phyloP scores from a whole-genome alignment of 2,329 filamentous ascomycete species.

The Thielaviopsis euricoi region DNA sequence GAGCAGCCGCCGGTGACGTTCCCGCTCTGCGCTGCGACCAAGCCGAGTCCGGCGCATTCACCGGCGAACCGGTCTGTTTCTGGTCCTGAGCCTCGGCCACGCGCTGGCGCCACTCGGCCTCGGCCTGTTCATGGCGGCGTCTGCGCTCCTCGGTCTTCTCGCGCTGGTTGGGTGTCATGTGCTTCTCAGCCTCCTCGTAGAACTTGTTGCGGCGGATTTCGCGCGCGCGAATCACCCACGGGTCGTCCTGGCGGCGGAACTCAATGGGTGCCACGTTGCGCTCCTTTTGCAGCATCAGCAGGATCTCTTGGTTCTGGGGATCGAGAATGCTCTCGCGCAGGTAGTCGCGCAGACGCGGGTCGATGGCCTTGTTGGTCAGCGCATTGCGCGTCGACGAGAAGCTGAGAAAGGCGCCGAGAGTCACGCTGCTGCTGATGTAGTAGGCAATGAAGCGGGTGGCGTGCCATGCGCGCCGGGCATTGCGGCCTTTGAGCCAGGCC shows the following conservation, averaged over 20 bases:
- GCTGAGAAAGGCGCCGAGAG: conserved; percentile 17
- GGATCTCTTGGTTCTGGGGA: conserved; percentile 11
- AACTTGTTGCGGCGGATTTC: conserved; percentile 11
- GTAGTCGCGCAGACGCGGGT: conserved; percentile 18
- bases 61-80: neutral
- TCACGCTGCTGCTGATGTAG: conserved; percentile 16
- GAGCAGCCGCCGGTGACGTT: neutral
- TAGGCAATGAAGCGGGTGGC: conserved; percentile 21
- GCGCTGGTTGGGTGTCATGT: conserved; percentile 8
- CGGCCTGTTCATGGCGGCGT: conserved; percentile 1
- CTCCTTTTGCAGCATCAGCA: conserved; percentile 11
- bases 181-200: conserved; percentile 8
- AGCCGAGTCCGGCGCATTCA: conserved; percentile 5
- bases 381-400: conserved; percentile 17
- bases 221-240: conserved; percentile 7
- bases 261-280: conserved; percentile 8
- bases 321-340: conserved; percentile 13
- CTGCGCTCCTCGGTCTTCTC: conserved; percentile 6
- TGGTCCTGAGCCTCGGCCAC: neutral
- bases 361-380: conserved; percentile 15
- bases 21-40: conserved; percentile 8
- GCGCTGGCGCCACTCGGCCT: conserved; percentile 8
- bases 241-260: conserved; percentile 11
- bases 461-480: conserved; percentile 22
- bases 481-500: conserved; percentile 16